Base-by-base conservation (phyloP, 257 asterid genomes). In the Asclepias syriaca region DNA sequence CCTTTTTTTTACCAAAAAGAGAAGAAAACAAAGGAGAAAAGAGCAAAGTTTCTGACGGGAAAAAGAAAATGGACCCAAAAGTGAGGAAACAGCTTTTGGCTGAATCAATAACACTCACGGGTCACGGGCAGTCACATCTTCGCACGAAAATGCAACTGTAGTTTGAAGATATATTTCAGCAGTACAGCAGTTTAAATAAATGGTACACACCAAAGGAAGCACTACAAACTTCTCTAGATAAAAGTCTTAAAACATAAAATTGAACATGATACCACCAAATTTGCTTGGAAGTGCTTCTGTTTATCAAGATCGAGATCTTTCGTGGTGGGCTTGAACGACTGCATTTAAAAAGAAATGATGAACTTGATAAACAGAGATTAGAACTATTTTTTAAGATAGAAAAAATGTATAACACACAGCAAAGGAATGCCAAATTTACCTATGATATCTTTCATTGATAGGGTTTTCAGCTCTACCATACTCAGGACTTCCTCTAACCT, bases 311-410 rank as follows among this genome's bases (percentile, higher is more conserved):
- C 88, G 84, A 70, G 92, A 87, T 74, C 93, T 85, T 74, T 84
- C 86, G 91, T 19, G 80, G 77, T 65, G 89, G 87, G 2, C 95
- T 88, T 40, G 89, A 85, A 65, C 87, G 95, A 79, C 90, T 88
- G 89, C 79, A 63, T 45, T 19, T 48, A 57, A 61, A 49, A 49
- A 43, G 10, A 43, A 43, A 43, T 43, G 48, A 43, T 43, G 53
- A 13, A 15, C 27, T 14, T 27, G 34, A 67, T 37, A 27, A 43
- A 66, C 16, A 22, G 18, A 55, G 45, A 19, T 27, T 43, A 43
- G 1, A 13, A 8, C 12, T 43, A 24, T 24, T 24, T 24, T 24
- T 24, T 24, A 55, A 27, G 40, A 12, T 16, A 2, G 39, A 63
- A 58, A 34, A 13, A 3, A 45, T 5, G 9, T 6, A 40, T 8